A percentile compares a stretch with the other conserved stretches of the same genome.
Conservation (phyloP, 2,329 filamentous ascomycete genomes). For the Exophiala oligosperma region DNA sequence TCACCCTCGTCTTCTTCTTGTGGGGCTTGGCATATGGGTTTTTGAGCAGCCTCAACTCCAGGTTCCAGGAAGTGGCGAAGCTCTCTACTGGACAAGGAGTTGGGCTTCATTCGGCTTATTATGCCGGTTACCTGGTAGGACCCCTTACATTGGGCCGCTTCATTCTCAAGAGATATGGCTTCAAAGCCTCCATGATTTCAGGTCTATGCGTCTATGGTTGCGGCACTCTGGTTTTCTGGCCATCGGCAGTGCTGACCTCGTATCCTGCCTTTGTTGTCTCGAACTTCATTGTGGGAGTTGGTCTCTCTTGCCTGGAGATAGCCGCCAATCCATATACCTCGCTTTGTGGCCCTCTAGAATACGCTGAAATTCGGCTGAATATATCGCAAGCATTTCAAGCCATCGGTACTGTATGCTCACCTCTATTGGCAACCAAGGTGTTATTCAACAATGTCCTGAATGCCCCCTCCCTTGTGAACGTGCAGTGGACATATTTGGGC, state of each 20-base stretch:
- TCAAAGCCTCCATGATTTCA: slow-evolving; percentile 62
- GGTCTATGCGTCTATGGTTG: slow-evolving; percentile 64
- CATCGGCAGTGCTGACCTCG: slow-evolving; percentile 62
- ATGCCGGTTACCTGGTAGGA: slow-evolving; percentile 57
- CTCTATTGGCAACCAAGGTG: slow-evolving; percentile 59
- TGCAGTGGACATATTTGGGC: slow-evolving; percentile 66
- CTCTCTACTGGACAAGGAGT: slow-evolving; percentile 48
- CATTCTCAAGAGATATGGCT: slow-evolving; percentile 60
- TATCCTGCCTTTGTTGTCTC: slow-evolving; percentile 62
- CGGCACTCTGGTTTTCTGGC: slow-evolving; percentile 64
- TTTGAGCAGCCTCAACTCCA: slow-evolving; percentile 73
- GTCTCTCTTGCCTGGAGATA: slow-evolving; percentile 61
- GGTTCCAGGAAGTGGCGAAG: slow-evolving; percentile 56
- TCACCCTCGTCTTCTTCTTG: slow-evolving; percentile 79
- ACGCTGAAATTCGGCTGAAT: slow-evolving; percentile 61
- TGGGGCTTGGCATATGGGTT: slow-evolving; percentile 92
- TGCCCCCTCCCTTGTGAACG: slow-evolving; percentile 56
- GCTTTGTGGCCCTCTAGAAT: slow-evolving; percentile 61
- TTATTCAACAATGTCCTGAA: slow-evolving; percentile 54
- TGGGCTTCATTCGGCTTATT: slow-evolving; percentile 62
- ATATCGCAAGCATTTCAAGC: slow-evolving; percentile 63
- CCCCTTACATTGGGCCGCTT: slow-evolving; percentile 56
- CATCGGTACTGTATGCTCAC: slow-evolving; percentile 59
- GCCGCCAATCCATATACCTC: slow-evolving; percentile 63
- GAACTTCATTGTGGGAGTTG: slow-evolving; percentile 63